Percentiles rank a stretch among this genome's conserved stretches.
phyloP scores from a whole-genome alignment of 208 protist genomes.

The Trypanosoma caninum region DNA sequence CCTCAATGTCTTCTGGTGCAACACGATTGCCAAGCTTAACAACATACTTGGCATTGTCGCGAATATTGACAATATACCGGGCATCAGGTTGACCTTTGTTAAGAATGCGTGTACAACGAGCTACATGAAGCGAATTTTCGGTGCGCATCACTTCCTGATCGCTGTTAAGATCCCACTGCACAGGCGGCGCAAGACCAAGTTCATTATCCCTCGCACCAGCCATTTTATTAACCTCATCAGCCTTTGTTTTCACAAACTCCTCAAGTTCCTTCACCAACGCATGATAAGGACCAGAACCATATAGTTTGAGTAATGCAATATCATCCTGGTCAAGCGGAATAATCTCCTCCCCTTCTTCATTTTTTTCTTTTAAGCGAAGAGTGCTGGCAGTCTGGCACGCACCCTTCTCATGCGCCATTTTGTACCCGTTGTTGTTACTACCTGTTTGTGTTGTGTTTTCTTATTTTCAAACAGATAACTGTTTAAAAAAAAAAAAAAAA shows the following conservation, averaged over 20 bases:
- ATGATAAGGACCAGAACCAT: constrained; percentile 96
- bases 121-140: constrained; percentile 98
- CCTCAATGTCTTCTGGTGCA: constrained; percentile 99
- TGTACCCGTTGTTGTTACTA: not conserved
- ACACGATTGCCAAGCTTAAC: constrained; percentile 99
- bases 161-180: constrained; percentile 98
- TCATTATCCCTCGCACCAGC: constrained; percentile 98
- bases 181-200: constrained; percentile 98
- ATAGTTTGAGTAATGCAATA: constrained; percentile 99
- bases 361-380: constrained; percentile 66
- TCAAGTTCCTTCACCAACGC: constrained; percentile 96
- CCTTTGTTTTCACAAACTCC: constrained; percentile 95
- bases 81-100: constrained; percentile 90
- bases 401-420: constrained; percentile 84
- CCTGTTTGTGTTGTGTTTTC: not conserved
- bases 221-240: constrained; percentile 95
- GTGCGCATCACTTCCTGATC: constrained; percentile 97
- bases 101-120: constrained; percentile 99
- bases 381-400: constrained; percentile 81
- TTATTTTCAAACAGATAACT: too few relatives aligned
- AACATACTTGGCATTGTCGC: constrained; percentile 99
- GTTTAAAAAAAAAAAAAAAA: too few relatives aligned
- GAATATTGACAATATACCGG: constrained; percentile 98
- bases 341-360: constrained; percentile 87
- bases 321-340: constrained; percentile 97